Conservation (phyloP, 78 protist species). For the Cavenderia fasciculata region DNA sequence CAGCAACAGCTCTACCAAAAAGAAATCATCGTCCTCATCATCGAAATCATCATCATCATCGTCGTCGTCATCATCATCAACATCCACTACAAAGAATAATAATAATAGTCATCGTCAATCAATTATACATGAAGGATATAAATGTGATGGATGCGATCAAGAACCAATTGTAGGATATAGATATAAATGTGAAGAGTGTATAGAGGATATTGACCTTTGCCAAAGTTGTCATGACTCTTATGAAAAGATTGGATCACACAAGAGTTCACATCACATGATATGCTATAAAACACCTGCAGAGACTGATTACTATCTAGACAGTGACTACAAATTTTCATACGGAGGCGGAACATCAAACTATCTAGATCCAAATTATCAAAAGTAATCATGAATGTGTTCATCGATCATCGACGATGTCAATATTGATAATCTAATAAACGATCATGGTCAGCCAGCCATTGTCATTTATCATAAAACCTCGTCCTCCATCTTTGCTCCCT, state of each 20-base stretch:
- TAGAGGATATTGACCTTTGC: conserved; percentile 55
- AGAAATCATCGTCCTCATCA: background rate
- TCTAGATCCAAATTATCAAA: conserved; percentile 49
- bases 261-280: conserved; percentile 32
- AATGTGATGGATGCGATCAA: conserved; percentile 66
- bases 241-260: conserved; percentile 56
- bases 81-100: too few species aligned
- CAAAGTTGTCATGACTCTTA: conserved; percentile 13
- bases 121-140: conserved; percentile 47
- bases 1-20: background rate
- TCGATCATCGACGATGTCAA: too few species aligned
- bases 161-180: conserved; percentile 66
- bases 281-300: background rate
- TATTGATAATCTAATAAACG: too few species aligned
- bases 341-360: conserved; percentile 35
- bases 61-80: background rate
- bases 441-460: too few species aligned
- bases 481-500: too few species aligned
- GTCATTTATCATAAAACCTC: too few species aligned
- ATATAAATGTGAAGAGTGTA: conserved; percentile 66
- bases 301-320: conserved; percentile 18
- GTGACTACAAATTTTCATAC: conserved; percentile 48
- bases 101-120: conserved; percentile 13
- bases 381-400: too few species aligned
- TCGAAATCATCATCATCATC: too few species aligned